A percentile compares a stretch with the other conserved stretches of the same genome.
Conservation (phyloP, 2,329 filamentous ascomycete species). For the Colletotrichum euphorbiae region DNA sequence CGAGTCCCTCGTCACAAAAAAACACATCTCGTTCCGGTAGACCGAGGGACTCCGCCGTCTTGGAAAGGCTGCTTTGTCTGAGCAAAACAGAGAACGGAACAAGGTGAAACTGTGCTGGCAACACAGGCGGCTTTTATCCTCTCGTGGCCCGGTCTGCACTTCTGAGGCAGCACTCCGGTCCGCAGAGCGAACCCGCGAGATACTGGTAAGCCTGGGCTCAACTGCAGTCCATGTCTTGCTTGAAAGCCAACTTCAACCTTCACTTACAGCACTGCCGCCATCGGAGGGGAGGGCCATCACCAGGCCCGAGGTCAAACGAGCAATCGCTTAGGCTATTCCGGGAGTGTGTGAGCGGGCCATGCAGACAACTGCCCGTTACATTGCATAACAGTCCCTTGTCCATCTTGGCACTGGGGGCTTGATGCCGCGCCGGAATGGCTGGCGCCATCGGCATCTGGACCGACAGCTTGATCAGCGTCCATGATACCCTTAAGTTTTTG, state of each 20-base stretch:
- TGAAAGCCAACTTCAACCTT: neutral
- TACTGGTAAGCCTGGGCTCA: too few relatives aligned
- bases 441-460: slow-evolving; percentile 6
- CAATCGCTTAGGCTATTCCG: slow-evolving; percentile 12
- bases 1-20: too few relatives aligned
- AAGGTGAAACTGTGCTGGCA: too few relatives aligned
- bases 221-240: neutral
- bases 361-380: slow-evolving; percentile 13
- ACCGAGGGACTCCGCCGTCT: too few relatives aligned
- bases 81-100: too few relatives aligned
- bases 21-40: too few relatives aligned
- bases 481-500: neutral
- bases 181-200: too few relatives aligned
- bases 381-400: neutral
- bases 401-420: slow-evolving; percentile 21
- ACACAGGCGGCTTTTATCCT: too few relatives aligned
- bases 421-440: neutral
- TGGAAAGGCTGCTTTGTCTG: too few relatives aligned
- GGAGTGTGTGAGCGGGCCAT: slow-evolving; percentile 12
- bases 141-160: too few relatives aligned
- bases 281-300: neutral
- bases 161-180: too few relatives aligned
- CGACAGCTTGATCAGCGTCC: neutral
- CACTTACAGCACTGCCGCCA: neutral
- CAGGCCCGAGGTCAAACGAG: neutral